Conservation (phyloP, 371 early-diverging fungal species). For the Massospora cicadina region DNA sequence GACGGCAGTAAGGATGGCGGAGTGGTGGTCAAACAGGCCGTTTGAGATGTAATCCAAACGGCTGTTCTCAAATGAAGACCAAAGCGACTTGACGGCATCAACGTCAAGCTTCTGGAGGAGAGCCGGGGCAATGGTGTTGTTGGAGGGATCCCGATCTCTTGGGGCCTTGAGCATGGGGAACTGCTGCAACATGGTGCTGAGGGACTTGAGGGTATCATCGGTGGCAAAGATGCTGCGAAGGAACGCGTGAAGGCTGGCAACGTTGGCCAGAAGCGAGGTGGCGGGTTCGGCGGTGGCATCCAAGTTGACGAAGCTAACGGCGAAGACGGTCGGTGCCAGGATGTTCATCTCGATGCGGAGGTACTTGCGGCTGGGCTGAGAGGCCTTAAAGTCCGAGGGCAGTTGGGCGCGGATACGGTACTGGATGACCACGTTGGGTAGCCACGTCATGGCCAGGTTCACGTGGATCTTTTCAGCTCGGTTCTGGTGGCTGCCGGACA, state of each 20-base stretch:
- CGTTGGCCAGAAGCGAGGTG: conserved; percentile 37
- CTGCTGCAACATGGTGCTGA: neutral
- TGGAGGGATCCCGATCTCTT: conserved; percentile 9
- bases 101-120: conserved; percentile 3
- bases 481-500: conserved; percentile 16
- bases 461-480: conserved; percentile 32
- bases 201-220: conserved; percentile 36
- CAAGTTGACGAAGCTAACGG: conserved; percentile 30
- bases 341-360: conserved; percentile 37
- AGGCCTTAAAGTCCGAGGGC: conserved; percentile 11
- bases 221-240: conserved; percentile 42
- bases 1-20: neutral
- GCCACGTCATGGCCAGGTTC: conserved; percentile 53
- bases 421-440: conserved; percentile 66
- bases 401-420: conserved; percentile 50
- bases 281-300: conserved; percentile 22
- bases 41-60: conserved; percentile 1
- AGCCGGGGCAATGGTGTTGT: neutral
- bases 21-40: conserved; percentile 11
- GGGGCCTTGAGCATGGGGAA: conserved; percentile 10
- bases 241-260: conserved; percentile 38
- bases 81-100: conserved; percentile 12
- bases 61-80: conserved; percentile 12
- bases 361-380: conserved; percentile 18
- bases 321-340: conserved; percentile 37